phyloP scores from a whole-genome alignment of 2,329 filamentous ascomycete genomes.

The Cladosporium sp. region DNA sequence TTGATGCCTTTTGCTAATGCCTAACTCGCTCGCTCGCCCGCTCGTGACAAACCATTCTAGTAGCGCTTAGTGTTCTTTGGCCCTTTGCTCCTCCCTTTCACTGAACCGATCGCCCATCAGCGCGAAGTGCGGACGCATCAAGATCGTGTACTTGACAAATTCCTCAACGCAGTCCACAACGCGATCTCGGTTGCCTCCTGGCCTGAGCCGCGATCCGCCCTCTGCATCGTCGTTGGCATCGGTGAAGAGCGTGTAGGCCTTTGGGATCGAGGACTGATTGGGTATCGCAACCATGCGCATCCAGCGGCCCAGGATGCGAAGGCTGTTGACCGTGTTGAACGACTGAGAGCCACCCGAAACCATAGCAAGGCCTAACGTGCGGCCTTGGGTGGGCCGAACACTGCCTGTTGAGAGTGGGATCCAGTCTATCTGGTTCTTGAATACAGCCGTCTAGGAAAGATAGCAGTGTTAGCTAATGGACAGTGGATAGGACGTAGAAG shows the following conservation, averaged over 20 bases:
- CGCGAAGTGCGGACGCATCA: slow-evolving; percentile 57
- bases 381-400: slow-evolving; percentile 59
- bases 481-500: not conserved
- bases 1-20: not conserved
- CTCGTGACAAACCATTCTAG: too few relatives aligned
- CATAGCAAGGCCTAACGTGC: slow-evolving; percentile 56
- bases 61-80: not conserved
- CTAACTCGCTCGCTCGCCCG: too few relatives aligned
- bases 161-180: slow-evolving; percentile 52
- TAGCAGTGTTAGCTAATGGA: not conserved
- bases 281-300: slow-evolving; percentile 43
- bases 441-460: slow-evolving; percentile 49
- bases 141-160: slow-evolving; percentile 61
- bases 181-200: slow-evolving; percentile 22
- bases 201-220: slow-evolving; percentile 21
- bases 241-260: slow-evolving; percentile 58
- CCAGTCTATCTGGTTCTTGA: slow-evolving; percentile 68
- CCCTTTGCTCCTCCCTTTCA: slow-evolving; percentile 37
- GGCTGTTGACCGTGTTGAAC: slow-evolving; percentile 60
- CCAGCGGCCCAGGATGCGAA: slow-evolving; percentile 60
- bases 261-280: slow-evolving; percentile 59
- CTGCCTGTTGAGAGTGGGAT: slow-evolving; percentile 57
- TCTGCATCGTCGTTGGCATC: slow-evolving; percentile 21
- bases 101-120: slow-evolving; percentile 59
- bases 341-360: slow-evolving; percentile 60